Conservation (phyloP, 129 eudicot species). For the Heracleum sosnowskyi region DNA sequence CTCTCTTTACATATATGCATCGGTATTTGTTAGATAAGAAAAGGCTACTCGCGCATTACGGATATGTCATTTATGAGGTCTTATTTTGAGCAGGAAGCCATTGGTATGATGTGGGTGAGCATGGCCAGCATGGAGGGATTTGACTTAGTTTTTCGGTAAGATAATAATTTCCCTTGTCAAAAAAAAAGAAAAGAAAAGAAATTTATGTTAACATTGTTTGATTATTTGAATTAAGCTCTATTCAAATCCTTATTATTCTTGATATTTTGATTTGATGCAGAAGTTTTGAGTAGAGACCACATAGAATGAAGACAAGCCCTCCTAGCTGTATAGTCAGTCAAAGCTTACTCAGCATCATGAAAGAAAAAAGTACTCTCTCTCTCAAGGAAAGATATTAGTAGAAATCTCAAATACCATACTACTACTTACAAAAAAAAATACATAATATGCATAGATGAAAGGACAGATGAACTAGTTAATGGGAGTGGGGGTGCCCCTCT, state of each 20-base stretch:
- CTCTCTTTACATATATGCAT: neutral
- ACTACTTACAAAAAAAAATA: conserved; percentile 69
- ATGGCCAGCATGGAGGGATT: conserved; percentile 37
- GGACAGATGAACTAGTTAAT: conserved; percentile 77
- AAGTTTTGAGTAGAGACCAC: conserved; percentile 40
- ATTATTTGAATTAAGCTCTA: neutral
- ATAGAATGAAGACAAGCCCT: conserved; percentile 25
- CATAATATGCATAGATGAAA: conserved; percentile 51
- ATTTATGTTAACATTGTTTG: neutral
- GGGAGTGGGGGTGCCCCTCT: conserved; percentile 70
- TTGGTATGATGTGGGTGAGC: conserved; percentile 56
- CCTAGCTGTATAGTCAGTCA: conserved; percentile 39
- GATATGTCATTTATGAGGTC: conserved; percentile 17
- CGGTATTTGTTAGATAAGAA: neutral
- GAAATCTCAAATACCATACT: conserved; percentile 71
- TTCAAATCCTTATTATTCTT: neutral
- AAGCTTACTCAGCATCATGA: conserved; percentile 26
- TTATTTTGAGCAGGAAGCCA: conserved; percentile 56
- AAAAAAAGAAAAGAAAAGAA: neutral
- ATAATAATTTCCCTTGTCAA: neutral
- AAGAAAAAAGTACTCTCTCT: conserved; percentile 19
- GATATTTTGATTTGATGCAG: conserved; percentile 28
- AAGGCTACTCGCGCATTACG: neutral
- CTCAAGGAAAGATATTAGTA: conserved; percentile 46
- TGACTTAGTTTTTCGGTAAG: conserved; percentile 47